Conservation (phyloP, 2,329 filamentous ascomycete genomes). For the Graphiopsis chlorocephala region DNA sequence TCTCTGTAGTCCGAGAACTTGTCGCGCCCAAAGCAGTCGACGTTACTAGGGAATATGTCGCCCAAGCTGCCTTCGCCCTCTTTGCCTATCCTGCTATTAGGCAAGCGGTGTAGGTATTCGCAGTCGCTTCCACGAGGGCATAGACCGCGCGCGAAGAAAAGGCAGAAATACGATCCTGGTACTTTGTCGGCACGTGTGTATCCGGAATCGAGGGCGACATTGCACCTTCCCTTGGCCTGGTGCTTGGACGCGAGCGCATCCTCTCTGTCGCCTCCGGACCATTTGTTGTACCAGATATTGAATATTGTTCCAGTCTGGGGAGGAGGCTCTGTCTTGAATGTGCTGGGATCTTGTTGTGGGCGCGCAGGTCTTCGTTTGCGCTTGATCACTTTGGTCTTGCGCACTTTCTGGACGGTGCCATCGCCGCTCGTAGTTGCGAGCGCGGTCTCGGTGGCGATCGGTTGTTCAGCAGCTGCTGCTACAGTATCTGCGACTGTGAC, state of each 20-base stretch:
- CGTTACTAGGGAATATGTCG: constrained; percentile 88
- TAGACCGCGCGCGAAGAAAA: constrained; percentile 80
- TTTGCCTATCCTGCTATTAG: constrained; percentile 49
- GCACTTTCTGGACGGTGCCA: constrained; percentile 50
- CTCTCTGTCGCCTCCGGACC: constrained; percentile 91
- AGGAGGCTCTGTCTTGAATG: constrained; percentile 78
- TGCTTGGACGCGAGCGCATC: constrained; percentile 84
- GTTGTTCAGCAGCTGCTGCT: constrained; percentile 14
- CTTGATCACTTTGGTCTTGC: constrained; percentile 87
- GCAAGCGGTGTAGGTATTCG: constrained; percentile 87
- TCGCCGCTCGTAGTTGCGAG: constrained; percentile 24
- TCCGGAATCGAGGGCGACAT: constrained; percentile 65
- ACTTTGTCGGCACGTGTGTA: constrained; percentile 51
- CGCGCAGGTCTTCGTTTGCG: constrained; percentile 88
- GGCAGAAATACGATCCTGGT: constrained; percentile 77
- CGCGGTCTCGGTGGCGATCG: constrained; percentile 17
- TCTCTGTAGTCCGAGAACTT: constrained; percentile 91
- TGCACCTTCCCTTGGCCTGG: constrained; percentile 80
- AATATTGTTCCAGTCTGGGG: constrained; percentile 93
- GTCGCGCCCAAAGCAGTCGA: constrained; percentile 92
- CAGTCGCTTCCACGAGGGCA: constrained; percentile 89
- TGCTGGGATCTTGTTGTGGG: constrained; percentile 82
- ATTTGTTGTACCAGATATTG: constrained; percentile 99
- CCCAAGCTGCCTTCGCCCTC: constrained; percentile 54
- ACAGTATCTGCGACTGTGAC: constrained; percentile 2